Evolutionary conservation across 164 flowering plant species (phyloP).

Genomic region (Warburgia ugandensis): DNA sequence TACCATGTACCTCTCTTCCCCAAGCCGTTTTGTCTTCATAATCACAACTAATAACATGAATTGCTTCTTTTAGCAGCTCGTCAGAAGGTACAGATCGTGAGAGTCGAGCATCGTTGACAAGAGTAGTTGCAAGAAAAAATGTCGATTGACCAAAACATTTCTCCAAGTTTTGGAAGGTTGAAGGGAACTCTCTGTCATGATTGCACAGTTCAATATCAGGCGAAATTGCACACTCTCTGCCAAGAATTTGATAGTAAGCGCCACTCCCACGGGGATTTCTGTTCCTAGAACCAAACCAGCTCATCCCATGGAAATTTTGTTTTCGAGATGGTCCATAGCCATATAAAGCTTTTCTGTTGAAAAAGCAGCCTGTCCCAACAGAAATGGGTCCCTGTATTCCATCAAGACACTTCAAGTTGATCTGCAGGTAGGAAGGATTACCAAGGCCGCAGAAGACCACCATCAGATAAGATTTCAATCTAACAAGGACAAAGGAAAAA

Average conservation of each 20-base stretch:
- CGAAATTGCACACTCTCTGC: constrained; percentile 13
- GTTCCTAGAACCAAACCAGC: no score
- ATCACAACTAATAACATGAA: constrained; percentile 31
- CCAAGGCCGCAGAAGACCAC: no score
- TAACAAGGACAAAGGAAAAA: no score
- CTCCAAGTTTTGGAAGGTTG: constrained; percentile 19
- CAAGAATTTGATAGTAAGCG: no score
- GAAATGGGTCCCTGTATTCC: constrained; percentile 38
- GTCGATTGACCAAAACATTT: constrained; percentile 27
- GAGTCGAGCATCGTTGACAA: constrained; percentile 22
- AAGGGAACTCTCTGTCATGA: constrained; percentile 10
- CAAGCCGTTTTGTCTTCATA: constrained; percentile 32
- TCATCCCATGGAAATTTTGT: no score
- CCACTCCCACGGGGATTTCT: no score
- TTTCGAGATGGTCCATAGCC: constrained; percentile 29
- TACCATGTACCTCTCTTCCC: constrained; percentile 32
- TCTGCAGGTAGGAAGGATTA: constrained; percentile 22
- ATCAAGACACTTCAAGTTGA: constrained; percentile 33
- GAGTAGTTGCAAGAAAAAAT: constrained; percentile 26
- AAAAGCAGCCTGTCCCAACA: constrained; percentile 32
- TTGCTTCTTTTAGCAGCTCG: constrained; percentile 32
- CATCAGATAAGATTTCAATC: not conserved
- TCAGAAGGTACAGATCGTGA: constrained; percentile 21
- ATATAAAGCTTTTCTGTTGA: constrained; percentile 35
- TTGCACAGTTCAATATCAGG: constrained; percentile 5